Evolutionary conservation across 805 yeast genomes (phyloP).

Genomic region (Hanseniaspora meyeri): DNA sequence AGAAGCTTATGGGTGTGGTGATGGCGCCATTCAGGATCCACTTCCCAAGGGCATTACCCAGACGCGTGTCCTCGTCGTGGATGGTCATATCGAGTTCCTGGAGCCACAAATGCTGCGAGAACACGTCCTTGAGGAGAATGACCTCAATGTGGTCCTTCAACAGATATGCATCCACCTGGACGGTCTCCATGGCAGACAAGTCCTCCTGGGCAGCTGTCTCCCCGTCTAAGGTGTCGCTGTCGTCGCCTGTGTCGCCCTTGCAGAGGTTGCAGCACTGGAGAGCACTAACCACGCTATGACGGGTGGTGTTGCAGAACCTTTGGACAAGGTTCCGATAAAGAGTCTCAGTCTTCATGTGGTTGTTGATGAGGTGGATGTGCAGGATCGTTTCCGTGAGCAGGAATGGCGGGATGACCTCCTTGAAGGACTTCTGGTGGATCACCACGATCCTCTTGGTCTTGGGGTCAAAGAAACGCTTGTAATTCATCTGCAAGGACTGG

Average conservation of each 20-base stretch:
- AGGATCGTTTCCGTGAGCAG: slow-evolving; percentile 22
- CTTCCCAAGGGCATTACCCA: slow-evolving; percentile 20
- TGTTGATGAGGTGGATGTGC: slow-evolving; percentile 25
- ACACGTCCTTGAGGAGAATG: not conserved
- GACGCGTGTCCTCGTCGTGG: not conserved
- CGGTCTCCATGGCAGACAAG: not conserved
- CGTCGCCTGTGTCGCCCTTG: slow-evolving; percentile 13
- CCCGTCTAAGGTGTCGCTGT: not conserved
- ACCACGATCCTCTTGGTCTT: slow-evolving; percentile 15
- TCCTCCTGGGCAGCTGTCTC: not conserved
- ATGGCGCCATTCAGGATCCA: slow-evolving; percentile 20
- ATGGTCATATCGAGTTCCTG: not conserved
- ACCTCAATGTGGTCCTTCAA: not conserved
- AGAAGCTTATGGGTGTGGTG: slow-evolving; percentile 23
- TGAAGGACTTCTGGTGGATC: slow-evolving; percentile 14
- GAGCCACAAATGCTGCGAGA: not conserved
- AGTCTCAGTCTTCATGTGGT: slow-evolving; percentile 18
- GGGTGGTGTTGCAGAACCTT: slow-evolving; percentile 22
- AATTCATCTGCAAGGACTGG: not conserved
- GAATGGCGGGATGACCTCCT: slow-evolving; percentile 24
- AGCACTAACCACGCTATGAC: slow-evolving; percentile 17
- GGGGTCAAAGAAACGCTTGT: slow-evolving; percentile 11
- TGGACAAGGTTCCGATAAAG: slow-evolving; percentile 18
- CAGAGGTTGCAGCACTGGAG: slow-evolving; percentile 21
- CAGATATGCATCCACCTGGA: not conserved